phyloP scores from a whole-genome alignment of 768 basidiomycete species.

The Tricholoma saponaceum region DNA sequence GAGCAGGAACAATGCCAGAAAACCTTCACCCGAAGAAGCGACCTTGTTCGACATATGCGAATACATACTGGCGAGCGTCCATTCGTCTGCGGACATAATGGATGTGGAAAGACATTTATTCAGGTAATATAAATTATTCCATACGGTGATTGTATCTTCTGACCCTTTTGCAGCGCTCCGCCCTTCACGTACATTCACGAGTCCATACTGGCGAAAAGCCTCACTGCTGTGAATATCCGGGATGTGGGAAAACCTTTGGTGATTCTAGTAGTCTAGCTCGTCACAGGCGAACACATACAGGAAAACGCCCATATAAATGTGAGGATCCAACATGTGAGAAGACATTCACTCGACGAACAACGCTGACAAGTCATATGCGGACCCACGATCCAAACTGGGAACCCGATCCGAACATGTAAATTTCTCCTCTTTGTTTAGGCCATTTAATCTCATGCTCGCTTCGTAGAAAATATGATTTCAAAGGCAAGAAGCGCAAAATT shows the following conservation, averaged over 20 bases:
- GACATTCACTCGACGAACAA: conserved; percentile 84
- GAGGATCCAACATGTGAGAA: conserved; percentile 81
- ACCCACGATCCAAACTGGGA: conserved; percentile 85
- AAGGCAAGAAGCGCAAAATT: conserved; percentile 61
- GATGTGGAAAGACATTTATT: conserved; percentile 89
- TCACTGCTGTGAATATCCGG: conserved; percentile 86
- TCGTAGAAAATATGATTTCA: conserved; percentile 72
- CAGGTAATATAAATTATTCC: conserved; percentile 48
- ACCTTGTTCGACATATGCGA: conserved; percentile 79
- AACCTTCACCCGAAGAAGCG: conserved; percentile 79
- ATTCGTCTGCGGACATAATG: conserved; percentile 64
- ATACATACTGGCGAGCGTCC: conserved; percentile 92
- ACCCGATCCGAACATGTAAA: conserved; percentile 79
- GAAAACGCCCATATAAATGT: conserved; percentile 83
- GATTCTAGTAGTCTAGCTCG: conserved; percentile 91
- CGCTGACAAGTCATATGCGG: conserved; percentile 82
- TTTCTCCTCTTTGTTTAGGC: conserved; percentile 11
- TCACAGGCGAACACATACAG: conserved; percentile 86
- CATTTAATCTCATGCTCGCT: conserved; percentile 15
- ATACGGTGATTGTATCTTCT: conserved; percentile 9
- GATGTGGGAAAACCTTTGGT: conserved; percentile 83
- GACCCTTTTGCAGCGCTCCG: conserved; percentile 61
- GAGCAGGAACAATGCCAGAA: conserved; percentile 74
- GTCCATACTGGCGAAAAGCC: conserved; percentile 95
- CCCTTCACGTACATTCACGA: conserved; percentile 82